Evolutionary conservation across 305 asterid species (phyloP).

Genomic region (Fraxinus platypoda): DNA sequence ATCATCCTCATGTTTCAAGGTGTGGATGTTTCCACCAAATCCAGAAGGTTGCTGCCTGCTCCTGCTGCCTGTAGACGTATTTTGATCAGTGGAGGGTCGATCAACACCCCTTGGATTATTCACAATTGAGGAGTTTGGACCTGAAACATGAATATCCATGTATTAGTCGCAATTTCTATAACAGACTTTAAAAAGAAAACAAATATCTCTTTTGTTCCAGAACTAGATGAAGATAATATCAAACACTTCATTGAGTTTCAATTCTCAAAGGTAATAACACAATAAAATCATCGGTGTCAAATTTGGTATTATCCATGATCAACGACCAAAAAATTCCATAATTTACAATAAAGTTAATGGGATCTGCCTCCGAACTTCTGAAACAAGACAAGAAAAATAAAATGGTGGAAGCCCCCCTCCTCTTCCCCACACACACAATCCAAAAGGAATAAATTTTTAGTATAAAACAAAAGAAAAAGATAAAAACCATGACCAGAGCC

Average conservation of each 20-base stretch:
- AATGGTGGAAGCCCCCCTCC: neutral
- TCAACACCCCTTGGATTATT: conserved; percentile 37
- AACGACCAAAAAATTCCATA: neutral
- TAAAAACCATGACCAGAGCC: neutral
- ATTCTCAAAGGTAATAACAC: neutral
- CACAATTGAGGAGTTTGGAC: conserved; percentile 52
- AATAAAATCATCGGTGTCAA: neutral
- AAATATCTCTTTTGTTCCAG: neutral
- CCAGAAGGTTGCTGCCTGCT: conserved; percentile 36
- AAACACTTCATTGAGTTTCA: neutral
- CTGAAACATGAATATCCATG: conserved; percentile 34
- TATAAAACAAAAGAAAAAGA: neutral
- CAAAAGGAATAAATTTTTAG: neutral
- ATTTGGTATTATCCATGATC: neutral
- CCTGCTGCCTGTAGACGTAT: conserved; percentile 26
- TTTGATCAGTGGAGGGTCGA: conserved; percentile 34
- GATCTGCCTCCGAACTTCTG: neutral
- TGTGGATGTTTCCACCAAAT: conserved; percentile 83
- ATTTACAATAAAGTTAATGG: neutral
- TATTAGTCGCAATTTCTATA: neutral
- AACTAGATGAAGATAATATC: neutral
- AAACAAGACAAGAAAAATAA: neutral
- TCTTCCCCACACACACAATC: neutral
- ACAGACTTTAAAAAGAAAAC: neutral
- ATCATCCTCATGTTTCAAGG: conserved; percentile 67